Conservation (phyloP, 148 eudicot species). For the Dysphania ambrosioides region DNA sequence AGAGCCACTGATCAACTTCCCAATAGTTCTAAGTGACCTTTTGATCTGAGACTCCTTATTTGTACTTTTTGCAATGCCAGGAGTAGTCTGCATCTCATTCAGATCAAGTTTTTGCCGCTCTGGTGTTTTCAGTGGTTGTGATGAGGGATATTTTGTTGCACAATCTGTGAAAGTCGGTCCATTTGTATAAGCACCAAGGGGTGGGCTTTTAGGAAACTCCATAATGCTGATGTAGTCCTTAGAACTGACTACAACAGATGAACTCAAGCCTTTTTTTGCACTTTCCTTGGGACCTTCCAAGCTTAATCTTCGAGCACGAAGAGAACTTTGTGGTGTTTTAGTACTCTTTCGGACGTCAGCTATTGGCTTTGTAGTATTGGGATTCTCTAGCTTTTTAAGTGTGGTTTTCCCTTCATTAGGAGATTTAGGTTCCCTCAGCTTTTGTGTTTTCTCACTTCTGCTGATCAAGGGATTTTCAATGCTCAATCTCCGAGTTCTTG, state of each 20-base stretch:
- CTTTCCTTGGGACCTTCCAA: constrained; percentile 47
- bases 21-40: constrained; percentile 76
- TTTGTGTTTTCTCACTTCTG: constrained; percentile 24
- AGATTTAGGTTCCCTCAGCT: constrained; percentile 29
- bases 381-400: constrained; percentile 30
- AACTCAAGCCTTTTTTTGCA: constrained; percentile 18
- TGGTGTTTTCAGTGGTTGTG: constrained; percentile 47
- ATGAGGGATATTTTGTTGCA: constrained; percentile 20
- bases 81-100: constrained; percentile 28
- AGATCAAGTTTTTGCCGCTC: constrained; percentile 30
- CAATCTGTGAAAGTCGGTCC: constrained; percentile 31
- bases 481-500: constrained; percentile 32
- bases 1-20: constrained; percentile 79
- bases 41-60: constrained; percentile 65
- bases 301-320: constrained; percentile 61
- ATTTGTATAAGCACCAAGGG: constrained; percentile 7
- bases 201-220: constrained; percentile 21
- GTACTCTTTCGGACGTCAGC: constrained; percentile 27
- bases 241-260: constrained; percentile 10
- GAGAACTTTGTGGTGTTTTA: constrained; percentile 36
- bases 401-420: constrained; percentile 29
- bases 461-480: constrained; percentile 29
- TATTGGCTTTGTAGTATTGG: constrained; percentile 20
- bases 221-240: constrained; percentile 11
- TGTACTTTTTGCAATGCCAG: constrained; percentile 33